A percentile compares a stretch with the other conserved stretches of the same genome.
These are phyloP conservation scores for Pulveroboletus frians DNA, from an alignment of 768 basidiomycete genomes.

Conservation along the genomic window DNA sequence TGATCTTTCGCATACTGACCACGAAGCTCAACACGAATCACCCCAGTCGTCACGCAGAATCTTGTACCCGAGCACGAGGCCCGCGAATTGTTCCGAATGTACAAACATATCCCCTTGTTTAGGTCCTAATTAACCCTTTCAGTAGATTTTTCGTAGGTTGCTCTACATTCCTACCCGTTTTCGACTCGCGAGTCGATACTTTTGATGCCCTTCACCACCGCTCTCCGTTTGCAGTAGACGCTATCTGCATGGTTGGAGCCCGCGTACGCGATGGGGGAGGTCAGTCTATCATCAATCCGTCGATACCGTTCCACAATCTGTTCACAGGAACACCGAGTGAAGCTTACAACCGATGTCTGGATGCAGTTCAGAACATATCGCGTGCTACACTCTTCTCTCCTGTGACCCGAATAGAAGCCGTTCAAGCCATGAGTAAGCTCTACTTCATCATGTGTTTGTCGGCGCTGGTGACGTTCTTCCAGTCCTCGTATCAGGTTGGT, in stretches of 20 bases:
- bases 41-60: constrained; percentile 75
- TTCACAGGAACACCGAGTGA: constrained; percentile 66
- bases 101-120: background rate
- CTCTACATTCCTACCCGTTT: constrained; percentile 84
- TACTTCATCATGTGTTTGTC: background rate
- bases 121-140: constrained; percentile 8
- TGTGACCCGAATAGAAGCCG: constrained; percentile 77
- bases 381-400: constrained; percentile 84
- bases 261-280: constrained; percentile 88
- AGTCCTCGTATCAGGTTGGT: constrained; percentile 93
- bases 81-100: constrained; percentile 83
- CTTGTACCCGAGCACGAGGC: constrained; percentile 80
- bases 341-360: constrained; percentile 62
- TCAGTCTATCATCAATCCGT: constrained; percentile 29
- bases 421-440: constrained; percentile 88
- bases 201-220: constrained; percentile 82
- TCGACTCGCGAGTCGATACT: constrained; percentile 77
- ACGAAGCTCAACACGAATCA: constrained; percentile 1
- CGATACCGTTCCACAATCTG: constrained; percentile 8
- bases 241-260: constrained; percentile 91
- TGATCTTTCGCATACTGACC: background rate
- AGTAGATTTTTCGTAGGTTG: constrained; percentile 88
- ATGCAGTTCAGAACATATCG: constrained; percentile 83
- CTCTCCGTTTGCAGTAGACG: constrained; percentile 89
- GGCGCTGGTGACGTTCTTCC: constrained; percentile 1